Evolutionary conservation across 129 eudicot species (phyloP).

Genomic region (Escallonia herrerae): DNA sequence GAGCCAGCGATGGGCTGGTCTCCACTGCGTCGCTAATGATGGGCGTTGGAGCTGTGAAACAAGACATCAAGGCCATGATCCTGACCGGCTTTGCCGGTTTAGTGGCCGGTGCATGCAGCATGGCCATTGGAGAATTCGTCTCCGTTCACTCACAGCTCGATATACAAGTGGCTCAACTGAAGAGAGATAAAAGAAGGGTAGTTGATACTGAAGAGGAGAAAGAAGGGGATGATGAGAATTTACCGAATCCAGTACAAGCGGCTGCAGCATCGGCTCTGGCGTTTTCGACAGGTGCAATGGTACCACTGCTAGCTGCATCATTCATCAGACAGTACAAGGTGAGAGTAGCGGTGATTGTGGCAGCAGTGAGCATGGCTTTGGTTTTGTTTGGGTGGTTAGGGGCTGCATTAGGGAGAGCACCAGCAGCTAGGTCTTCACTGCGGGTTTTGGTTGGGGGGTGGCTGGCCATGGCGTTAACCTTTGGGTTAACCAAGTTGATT

Average conservation of each 20-base stretch:
- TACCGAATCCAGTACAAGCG: conserved; percentile 55
- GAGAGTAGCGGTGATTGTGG: conserved; percentile 41
- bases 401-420: conserved; percentile 51
- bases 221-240: conserved; percentile 16
- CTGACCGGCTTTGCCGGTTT: conserved; percentile 60
- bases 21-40: conserved; percentile 64
- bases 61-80: conserved; percentile 51
- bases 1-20: conserved; percentile 63
- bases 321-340: conserved; percentile 40
- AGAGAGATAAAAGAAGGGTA: conserved; percentile 24
- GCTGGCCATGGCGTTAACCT: conserved; percentile 63
- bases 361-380: conserved; percentile 43
- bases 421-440: conserved; percentile 26
- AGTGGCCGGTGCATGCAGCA: conserved; percentile 62
- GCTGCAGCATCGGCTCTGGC: conserved; percentile 59
- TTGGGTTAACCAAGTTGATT: conserved; percentile 53
- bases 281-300: conserved; percentile 55
- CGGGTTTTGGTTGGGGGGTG: conserved; percentile 67
- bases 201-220: neutral
- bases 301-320: conserved; percentile 53
- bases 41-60: conserved; percentile 63
- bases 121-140: conserved; percentile 69
- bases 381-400: conserved; percentile 61
- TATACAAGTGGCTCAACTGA: conserved; percentile 46
- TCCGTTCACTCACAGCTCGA: conserved; percentile 62